Evolutionary conservation across 164 flowering plant genomes (phyloP), one percentile per base, ranked within the genome.

Genomic region (Taxillus chinensis): DNA sequence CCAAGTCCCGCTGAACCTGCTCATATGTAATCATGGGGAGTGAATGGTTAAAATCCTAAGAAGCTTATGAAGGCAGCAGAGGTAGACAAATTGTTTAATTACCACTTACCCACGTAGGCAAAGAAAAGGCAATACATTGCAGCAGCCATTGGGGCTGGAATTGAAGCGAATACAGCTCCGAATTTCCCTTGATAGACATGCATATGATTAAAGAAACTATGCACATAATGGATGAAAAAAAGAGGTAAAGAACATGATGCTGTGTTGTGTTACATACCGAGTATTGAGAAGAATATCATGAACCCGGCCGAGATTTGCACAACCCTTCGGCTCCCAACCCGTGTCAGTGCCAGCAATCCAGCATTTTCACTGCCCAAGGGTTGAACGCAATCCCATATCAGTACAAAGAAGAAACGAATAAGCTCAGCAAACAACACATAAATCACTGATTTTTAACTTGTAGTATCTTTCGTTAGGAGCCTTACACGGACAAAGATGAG

Each of bases 291-390:
- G 70, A 83, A 68, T 42, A 88, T 74, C 95, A 89, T 89, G 46
- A 85, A 89, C 0, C 67, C 74, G 2, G 88, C 82, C 61, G 96
- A 79, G 66, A 85, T 77, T 59, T 83, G 86, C 55, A 75, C 66
- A 39, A 89, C 91, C 73, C 93, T 83, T 68, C 96, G 75, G 60
- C 93, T 86, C 62, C 89, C 93, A 57, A 83, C 86, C 59, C 74
- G 72, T 64, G 96, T 87, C 69, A 89, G 27, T 60, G 82, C 96
- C 74, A 89, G 71, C 3, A 87, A 66, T 41, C 96, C 96, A 5
- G 82, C 90, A 75, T 87, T 87, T 77, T 85, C 96, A 60, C 93
- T 89, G 71, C 39, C 68, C 17, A 67, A 11, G 41, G 5, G 38
- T 45, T 48, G 27, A 67, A 7, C 1, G 43, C 41, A 57, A 37